A percentile compares a stretch with the other conserved stretches of the same genome.
Evolutionary conservation across 2,329 filamentous ascomycete genomes (phyloP).

Genomic region (Neonectria ditissima): DNA sequence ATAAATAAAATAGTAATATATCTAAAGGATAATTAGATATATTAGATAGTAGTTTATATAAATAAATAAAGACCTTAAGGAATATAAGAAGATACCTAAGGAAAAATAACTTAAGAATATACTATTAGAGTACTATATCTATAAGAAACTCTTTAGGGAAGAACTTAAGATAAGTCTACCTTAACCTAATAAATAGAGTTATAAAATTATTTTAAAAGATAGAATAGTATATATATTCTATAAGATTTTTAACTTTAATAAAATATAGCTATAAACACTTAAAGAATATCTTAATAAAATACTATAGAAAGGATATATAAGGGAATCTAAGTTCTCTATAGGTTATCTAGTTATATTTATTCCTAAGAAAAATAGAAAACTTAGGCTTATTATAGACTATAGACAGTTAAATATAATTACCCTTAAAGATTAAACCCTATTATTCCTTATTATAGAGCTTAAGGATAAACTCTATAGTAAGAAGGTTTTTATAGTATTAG

Average conservation of each 20-base stretch:
- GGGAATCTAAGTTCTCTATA: constrained; percentile 17
- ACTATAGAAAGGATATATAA: constrained; percentile 34
- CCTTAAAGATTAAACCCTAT: constrained; percentile 41
- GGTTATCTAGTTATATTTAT: constrained; percentile 35
- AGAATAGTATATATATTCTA: no score
- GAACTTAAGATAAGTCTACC: no score
- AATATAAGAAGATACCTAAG: no score
- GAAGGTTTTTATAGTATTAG: constrained; percentile 27
- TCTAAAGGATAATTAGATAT: no score
- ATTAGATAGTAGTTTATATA: no score
- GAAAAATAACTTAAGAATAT: no score
- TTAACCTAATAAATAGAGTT: no score
- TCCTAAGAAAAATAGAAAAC: constrained; percentile 36
- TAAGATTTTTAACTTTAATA: background rate
- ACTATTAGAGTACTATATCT: no score
- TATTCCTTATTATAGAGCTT: constrained; percentile 43
- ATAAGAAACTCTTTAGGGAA: no score
- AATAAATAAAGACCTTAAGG: no score
- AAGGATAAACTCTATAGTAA: constrained; percentile 34
- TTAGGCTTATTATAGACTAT: constrained; percentile 45
- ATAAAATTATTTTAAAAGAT: no score
- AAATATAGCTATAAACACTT: constrained; percentile 18
- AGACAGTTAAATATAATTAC: constrained; percentile 42
- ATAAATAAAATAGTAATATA: no score
- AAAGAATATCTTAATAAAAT: constrained; percentile 4